These are phyloP conservation scores for Colletotrichum liriopes DNA, from an alignment of 2,329 filamentous ascomycete genomes.

Conservation along the genomic window DNA sequence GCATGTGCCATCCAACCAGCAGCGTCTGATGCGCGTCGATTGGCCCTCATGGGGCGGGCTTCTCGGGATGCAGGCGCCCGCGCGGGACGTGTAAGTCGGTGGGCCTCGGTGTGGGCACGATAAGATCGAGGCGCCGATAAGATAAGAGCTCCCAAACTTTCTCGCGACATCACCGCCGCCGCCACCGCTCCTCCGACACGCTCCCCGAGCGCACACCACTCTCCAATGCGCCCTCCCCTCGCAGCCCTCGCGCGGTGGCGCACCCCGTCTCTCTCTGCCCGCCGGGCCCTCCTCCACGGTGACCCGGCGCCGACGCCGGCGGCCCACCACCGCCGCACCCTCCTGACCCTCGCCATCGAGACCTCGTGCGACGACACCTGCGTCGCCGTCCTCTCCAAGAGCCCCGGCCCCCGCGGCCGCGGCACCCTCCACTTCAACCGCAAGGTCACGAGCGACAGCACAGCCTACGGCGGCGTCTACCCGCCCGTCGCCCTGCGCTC, in stretches of 20 bases:
- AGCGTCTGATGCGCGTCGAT: neutral
- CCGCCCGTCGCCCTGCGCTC: slow-evolving; percentile 82
- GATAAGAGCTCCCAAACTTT: slow-evolving; percentile 40
- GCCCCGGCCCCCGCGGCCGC: slow-evolving; percentile 44
- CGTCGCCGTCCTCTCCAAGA: slow-evolving; percentile 83
- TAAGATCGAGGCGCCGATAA: slow-evolving; percentile 18
- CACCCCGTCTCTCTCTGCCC: neutral
- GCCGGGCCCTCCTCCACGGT: neutral
- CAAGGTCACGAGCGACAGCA: slow-evolving; percentile 86
- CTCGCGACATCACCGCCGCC: neutral
- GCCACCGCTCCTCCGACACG: neutral
- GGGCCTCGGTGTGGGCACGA: slow-evolving; percentile 9
- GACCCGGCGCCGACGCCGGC: slow-evolving; percentile 1
- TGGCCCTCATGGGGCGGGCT: neutral
- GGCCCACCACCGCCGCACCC: slow-evolving; percentile 48
- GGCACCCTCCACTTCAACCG: slow-evolving; percentile 83
- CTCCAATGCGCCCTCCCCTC: slow-evolving; percentile 19
- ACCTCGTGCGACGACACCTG: slow-evolving; percentile 95
- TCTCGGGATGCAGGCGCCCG: neutral
- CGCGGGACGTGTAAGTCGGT: slow-evolving; percentile 36
- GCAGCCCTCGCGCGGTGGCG: slow-evolving; percentile 21
- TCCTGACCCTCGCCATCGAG: slow-evolving; percentile 81
- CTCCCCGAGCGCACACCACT: neutral
- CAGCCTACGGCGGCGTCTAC: slow-evolving; percentile 82
- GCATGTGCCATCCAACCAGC: neutral